Evolutionary conservation across 345 rosid genomes (phyloP), one percentile per base, ranked within the genome.

Genomic region (Lagerstroemia speciosa): DNA sequence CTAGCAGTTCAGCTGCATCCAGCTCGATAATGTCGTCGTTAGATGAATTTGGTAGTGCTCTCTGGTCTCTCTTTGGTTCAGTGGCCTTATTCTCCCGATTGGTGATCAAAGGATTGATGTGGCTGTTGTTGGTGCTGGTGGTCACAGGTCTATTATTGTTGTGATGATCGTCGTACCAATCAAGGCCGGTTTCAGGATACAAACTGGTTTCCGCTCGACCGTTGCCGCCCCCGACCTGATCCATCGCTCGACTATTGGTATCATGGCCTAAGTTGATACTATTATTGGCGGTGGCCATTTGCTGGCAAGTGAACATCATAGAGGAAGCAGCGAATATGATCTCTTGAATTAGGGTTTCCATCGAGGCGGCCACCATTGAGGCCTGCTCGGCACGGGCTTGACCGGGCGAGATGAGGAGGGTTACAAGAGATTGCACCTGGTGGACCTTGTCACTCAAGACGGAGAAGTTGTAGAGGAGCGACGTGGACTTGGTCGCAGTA

Each of bases 281-380:
- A 34, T 68, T 31, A 11, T 29, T 24, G 12, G 45, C 68, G 45
- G 30, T 41, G 6, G 76, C 68, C 78, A 85, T 79, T 63, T 88
- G 95, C 62, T 92, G 96, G 81, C 88, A 88, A 38, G 83, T 72
- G 72, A 73, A 73, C 80, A 87, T 55, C 79, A 90, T 80, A 1
- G 98, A 83, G 65, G 98, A 84, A 5, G 98, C 84, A 6, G 83
- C 45, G 14, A 78, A 69, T 41, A 88, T 84, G 64, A 90, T 81
- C 52, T 88, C 93, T 77, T 88, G 91, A 74, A 90, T 78, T 69
- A 79, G 68, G 66, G 79, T 75, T 32, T 71, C 75, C 60, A 88
- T 75, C 79, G 68, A 84, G 43, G 86, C 74, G 27, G 81, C 50
- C 55, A 87, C 84, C 22, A 74, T 32, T 7, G 90, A 81, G 53